Base-by-base conservation (phyloP, 2,329 filamentous ascomycete genomes). In the Thelonectria blattea region DNA sequence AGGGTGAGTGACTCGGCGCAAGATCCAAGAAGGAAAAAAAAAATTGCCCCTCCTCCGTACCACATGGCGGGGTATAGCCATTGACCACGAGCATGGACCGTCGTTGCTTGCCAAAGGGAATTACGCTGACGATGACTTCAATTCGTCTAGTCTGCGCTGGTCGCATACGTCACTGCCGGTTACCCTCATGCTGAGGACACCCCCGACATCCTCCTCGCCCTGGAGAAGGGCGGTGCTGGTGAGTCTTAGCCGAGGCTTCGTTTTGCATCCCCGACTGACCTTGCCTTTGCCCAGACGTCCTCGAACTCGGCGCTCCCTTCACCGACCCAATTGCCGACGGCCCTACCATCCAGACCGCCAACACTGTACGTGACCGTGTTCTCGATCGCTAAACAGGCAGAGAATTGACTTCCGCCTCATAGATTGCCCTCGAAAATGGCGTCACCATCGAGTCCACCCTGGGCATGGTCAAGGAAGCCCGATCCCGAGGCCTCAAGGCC, bases 291-390 rank as follows among this genome's bases (percentile, higher is more conserved):
- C 43, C 52, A 78, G 95, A 99, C 77, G 83, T 99, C 62, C 96
- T 99, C 72, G 95, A 99, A 78, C 88, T 99, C 68, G 95, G 94
- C 65, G 88, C 97, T 58, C 95, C 95, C 53, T 99, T 99, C 80
- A 97, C 94, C 72, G 95, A 99, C 76, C 95, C 95, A 60, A 98
- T 98, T 78, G 95, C 94, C 69, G 95, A 99, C 78, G 95, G 95
- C 27, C 95, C 95, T 37, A 97, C 93, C 5, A 98, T 99, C 68
- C 95, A 99, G 81, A 95, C 88, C 65, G 88, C 95, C 66, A 99
- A 99, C 79, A 97, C 92, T 42, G 88, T 82, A 88, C 80, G 71
- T 77, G 73, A 45, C 48, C 56, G 20, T 22, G 24, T 15, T 11
- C 18, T 53, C 47, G 43, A 43, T 56, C n/a, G 15, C 12, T 27